These are phyloP conservation scores for Galeopsis tetrahit DNA, from an alignment of 257 asterid genomes.

Conservation along the genomic window DNA sequence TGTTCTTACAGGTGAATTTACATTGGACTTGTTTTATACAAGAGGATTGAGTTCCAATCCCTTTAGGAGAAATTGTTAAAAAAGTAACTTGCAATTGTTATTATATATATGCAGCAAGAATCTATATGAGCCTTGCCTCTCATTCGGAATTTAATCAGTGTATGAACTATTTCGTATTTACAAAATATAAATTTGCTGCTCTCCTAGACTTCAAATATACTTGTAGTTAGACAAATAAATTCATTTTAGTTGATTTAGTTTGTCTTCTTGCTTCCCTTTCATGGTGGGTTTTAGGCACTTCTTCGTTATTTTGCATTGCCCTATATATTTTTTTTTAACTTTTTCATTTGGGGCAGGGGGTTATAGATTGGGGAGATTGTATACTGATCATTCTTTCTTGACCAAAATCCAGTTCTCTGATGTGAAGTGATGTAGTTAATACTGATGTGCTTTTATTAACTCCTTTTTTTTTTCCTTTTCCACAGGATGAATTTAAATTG, in stretches of 20 bases:
- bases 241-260: background rate
- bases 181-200: background rate
- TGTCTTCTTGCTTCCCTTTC: background rate
- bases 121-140: background rate
- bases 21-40: background rate
- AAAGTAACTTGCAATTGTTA: background rate
- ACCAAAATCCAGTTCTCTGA: background rate
- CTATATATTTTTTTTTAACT: background rate
- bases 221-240: background rate
- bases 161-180: background rate
- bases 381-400: background rate
- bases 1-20: slow-evolving; percentile 7
- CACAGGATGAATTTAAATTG: slow-evolving; percentile 60
- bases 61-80: slow-evolving; percentile 2
- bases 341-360: background rate
- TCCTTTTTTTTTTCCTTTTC: background rate
- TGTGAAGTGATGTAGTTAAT: background rate
- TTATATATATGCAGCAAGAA: background rate
- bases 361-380: background rate
- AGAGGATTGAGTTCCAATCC: background rate
- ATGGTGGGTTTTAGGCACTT: background rate
- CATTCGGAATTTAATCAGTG: background rate
- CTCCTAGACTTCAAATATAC: background rate
- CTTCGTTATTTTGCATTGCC: background rate
- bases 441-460: background rate